These are phyloP conservation scores for Olyra latifolia DNA, from an alignment of 176 grass and related monocot species.

Conservation along the genomic window DNA sequence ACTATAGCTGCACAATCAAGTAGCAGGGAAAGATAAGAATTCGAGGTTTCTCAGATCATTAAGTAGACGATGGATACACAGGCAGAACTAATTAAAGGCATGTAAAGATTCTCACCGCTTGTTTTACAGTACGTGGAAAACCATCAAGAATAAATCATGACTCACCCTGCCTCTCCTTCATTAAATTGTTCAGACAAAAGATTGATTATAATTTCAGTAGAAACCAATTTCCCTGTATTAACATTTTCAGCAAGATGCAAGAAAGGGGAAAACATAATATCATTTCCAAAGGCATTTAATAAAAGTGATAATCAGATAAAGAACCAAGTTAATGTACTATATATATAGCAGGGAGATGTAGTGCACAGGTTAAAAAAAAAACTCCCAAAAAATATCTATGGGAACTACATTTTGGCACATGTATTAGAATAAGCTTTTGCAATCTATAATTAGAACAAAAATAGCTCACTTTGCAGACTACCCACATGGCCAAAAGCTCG, in stretches of 20 bases:
- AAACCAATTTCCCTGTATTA: constrained; percentile 84
- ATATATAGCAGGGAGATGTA: too few species aligned
- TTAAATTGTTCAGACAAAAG: constrained; percentile 73
- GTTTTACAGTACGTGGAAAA: constrained; percentile 83
- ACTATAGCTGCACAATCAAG: not conserved
- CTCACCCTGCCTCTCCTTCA: constrained; percentile 74
- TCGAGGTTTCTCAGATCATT: not conserved
- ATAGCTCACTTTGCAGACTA: too few species aligned
- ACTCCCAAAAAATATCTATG: too few species aligned
- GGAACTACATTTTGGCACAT: too few species aligned
- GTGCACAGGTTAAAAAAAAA: too few species aligned
- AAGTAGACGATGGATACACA: not conserved
- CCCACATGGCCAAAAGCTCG: too few species aligned
- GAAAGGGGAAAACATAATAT: not conserved
- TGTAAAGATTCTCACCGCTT: constrained; percentile 67
- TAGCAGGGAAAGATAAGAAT: not conserved
- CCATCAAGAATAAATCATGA: constrained; percentile 98
- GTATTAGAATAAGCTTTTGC: too few species aligned
- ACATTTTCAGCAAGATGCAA: constrained; percentile 80
- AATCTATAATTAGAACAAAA: too few species aligned
- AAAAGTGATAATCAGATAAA: not conserved
- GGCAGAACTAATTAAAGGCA: not conserved
- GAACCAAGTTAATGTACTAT: not conserved
- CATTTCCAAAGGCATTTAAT: not conserved
- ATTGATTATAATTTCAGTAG: constrained; percentile 90